phyloP scores from a whole-genome alignment of 140 eudicot species.

The Bidens hawaiensis region DNA sequence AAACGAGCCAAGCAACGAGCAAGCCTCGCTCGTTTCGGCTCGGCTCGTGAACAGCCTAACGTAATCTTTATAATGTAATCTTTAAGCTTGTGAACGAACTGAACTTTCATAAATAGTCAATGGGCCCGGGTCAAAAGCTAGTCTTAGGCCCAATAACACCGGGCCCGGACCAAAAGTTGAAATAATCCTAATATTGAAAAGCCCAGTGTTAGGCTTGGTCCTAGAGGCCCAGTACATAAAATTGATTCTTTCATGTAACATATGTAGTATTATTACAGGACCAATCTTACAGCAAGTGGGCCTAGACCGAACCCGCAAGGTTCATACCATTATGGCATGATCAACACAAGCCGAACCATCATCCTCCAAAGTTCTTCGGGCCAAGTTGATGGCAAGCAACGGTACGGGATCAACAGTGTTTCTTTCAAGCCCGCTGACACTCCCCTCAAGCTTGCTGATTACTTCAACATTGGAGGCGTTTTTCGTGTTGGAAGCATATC shows the following conservation, averaged over 20 bases:
- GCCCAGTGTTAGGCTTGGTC: neutral
- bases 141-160: neutral
- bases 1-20: no score
- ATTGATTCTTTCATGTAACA: neutral
- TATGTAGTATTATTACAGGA: conserved; percentile 37
- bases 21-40: no score
- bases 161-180: neutral
- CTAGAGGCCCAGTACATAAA: neutral
- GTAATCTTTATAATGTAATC: no score
- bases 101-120: neutral
- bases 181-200: neutral
- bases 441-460: conserved; percentile 88
- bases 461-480: conserved; percentile 74
- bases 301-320: conserved; percentile 99
- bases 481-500: conserved; percentile 71
- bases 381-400: conserved; percentile 65
- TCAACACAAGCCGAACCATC: conserved; percentile 63
- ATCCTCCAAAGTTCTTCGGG: conserved; percentile 65
- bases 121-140: neutral
- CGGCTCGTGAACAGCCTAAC: no score
- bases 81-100: neutral
- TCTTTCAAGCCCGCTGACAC: conserved; percentile 76
- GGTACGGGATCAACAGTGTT: conserved; percentile 88
- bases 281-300: conserved; percentile 96
- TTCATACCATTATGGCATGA: conserved; percentile 89